Percentiles rank a stretch among this genome's conserved stretches.
phyloP scores from a whole-genome alignment of 441 rosid genomes.

The Eruca vesicaria region DNA sequence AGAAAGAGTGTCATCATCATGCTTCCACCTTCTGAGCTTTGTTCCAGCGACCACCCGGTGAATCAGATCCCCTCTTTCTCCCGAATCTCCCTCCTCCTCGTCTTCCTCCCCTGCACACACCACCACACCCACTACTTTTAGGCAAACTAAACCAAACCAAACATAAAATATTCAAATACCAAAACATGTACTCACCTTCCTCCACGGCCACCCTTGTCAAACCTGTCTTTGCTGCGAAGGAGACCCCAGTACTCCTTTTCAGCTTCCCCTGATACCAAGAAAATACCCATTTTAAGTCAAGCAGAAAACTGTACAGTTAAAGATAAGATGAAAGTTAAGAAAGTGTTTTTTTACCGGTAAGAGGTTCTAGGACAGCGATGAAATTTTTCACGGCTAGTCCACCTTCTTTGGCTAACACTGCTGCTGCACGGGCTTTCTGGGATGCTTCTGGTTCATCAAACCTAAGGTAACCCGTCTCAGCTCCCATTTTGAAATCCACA shows the following conservation, averaged over 20 bases:
- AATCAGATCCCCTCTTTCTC: constrained; percentile 51
- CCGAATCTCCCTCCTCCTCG: constrained; percentile 68
- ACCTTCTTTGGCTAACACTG: constrained; percentile 80
- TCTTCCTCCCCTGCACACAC: constrained; percentile 63
- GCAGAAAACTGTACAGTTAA: not conserved
- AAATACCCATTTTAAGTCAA: not conserved
- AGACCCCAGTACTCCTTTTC: constrained; percentile 78
- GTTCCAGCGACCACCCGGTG: constrained; percentile 48
- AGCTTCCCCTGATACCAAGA: constrained; percentile 49
- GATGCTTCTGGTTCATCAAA: constrained; percentile 88
- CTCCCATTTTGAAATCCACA: constrained; percentile 91
- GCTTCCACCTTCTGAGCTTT: constrained; percentile 52
- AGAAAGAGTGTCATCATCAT: not conserved
- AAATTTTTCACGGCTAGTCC: constrained; percentile 83
- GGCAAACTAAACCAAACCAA: too few relatives aligned
- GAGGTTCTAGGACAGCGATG: constrained; percentile 74
- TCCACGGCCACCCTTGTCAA: constrained; percentile 56
- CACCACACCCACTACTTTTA: not conserved
- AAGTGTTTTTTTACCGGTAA: constrained; percentile 50
- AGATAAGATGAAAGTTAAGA: not conserved
- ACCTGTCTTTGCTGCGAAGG: constrained; percentile 56
- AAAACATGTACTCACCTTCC: constrained; percentile 56
- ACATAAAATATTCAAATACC: not conserved
- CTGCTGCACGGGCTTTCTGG: constrained; percentile 95
- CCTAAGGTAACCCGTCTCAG: constrained; percentile 69